These are phyloP conservation scores for Yamadazyma aaseri DNA, from an alignment of 1,139 yeast genomes.

Conservation along the genomic window DNA sequence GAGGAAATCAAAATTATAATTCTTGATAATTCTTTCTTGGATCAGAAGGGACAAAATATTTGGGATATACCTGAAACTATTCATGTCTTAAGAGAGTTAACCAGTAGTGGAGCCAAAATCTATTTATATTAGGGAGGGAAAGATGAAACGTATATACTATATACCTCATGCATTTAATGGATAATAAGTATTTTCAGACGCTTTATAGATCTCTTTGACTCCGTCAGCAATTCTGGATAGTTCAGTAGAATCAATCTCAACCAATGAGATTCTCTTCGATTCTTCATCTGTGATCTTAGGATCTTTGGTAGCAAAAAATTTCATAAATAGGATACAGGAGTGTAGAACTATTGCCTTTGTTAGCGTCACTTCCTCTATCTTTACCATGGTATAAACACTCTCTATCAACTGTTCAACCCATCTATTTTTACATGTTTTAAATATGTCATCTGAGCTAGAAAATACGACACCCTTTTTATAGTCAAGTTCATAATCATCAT, in stretches of 20 bases:
- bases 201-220: slow-evolving; percentile 29
- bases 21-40: slow-evolving; percentile 65
- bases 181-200: slow-evolving; percentile 30
- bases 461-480: slow-evolving; percentile 24
- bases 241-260: slow-evolving; percentile 16
- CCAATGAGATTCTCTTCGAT: slow-evolving; percentile 6
- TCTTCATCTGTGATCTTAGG: slow-evolving; percentile 10
- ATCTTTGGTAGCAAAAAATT: slow-evolving; percentile 7
- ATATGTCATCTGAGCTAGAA: slow-evolving; percentile 17
- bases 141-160: no score
- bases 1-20: slow-evolving; percentile 56
- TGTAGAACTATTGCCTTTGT: slow-evolving; percentile 4
- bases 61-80: slow-evolving; percentile 59
- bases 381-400: slow-evolving; percentile 4
- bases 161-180: slow-evolving; percentile 25
- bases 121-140: slow-evolving; percentile 41
- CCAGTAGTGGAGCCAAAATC: slow-evolving; percentile 45
- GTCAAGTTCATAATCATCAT: slow-evolving; percentile 9
- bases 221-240: slow-evolving; percentile 20
- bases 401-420: slow-evolving; percentile 20
- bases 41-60: slow-evolving; percentile 58
- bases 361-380: not conserved
- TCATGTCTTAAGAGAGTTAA: slow-evolving; percentile 38
- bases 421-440: slow-evolving; percentile 24
- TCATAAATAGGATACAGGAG: slow-evolving; percentile 10